Evolutionary conservation across 148 eudicot genomes (phyloP).

Genomic region (Camellia lanceoleosa): DNA sequence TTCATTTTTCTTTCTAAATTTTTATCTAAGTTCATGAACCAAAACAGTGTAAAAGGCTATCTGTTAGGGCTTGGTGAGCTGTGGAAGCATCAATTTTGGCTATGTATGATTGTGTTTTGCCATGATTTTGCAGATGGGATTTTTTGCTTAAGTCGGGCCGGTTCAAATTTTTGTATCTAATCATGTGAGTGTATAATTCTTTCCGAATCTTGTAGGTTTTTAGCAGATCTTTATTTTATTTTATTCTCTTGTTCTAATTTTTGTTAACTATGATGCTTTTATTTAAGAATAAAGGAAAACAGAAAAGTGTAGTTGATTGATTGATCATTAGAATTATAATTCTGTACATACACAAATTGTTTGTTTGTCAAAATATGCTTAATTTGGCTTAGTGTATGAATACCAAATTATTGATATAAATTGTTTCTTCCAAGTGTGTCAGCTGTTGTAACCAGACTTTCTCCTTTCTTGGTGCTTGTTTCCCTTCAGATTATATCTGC

Average conservation of each 20-base stretch:
- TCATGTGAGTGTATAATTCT: constrained; percentile 54
- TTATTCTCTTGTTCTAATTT: background rate
- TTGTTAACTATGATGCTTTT: background rate
- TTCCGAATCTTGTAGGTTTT: background rate
- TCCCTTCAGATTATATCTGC: background rate
- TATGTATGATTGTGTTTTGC: background rate
- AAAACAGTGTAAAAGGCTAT: no score
- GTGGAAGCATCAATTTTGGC: background rate
- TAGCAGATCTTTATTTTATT: background rate
- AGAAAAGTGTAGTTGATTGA: background rate
- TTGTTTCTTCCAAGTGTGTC: background rate
- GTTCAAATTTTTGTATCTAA: constrained; percentile 93
- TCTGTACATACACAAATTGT: background rate
- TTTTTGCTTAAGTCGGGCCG: constrained; percentile 96
- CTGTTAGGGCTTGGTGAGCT: background rate
- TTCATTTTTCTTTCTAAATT: no score
- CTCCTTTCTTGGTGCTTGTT: background rate
- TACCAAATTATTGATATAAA: no score
- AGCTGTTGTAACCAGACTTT: background rate
- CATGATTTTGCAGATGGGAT: constrained; percentile 75
- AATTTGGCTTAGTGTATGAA: background rate
- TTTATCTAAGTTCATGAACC: no score
- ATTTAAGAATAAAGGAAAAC: background rate
- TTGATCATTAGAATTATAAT: background rate
- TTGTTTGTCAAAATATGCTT: background rate